Evolutionary conservation across 768 basidiomycete species (phyloP).

Genomic region (Mycena indigotica): DNA sequence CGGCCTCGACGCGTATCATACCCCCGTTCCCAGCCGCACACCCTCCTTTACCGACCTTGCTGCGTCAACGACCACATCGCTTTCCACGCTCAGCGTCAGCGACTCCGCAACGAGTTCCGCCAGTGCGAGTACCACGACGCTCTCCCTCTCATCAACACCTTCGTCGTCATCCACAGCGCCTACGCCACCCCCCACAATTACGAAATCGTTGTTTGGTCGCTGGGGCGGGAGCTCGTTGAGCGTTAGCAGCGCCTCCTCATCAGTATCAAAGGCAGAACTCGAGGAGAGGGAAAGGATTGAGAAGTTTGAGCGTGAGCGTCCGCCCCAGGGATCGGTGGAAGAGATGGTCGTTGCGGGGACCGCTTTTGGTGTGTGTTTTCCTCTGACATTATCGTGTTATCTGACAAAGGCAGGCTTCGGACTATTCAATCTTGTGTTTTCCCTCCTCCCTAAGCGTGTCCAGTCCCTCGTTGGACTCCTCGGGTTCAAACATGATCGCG

Average conservation of each 20-base stretch:
- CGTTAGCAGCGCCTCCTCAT: slow-evolving; percentile 21
- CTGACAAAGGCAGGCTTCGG: slow-evolving; percentile 47
- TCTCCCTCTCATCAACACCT: slow-evolving; percentile 27
- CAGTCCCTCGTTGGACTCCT: slow-evolving; percentile 74
- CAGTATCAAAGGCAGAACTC: neutral
- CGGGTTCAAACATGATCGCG: slow-evolving; percentile 74
- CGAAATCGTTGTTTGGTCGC: slow-evolving; percentile 35
- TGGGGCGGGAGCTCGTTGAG: slow-evolving; percentile 33
- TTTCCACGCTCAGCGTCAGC: slow-evolving; percentile 24
- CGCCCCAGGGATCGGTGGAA: slow-evolving; percentile 61
- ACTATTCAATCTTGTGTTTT: slow-evolving; percentile 80
- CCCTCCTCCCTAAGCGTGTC: slow-evolving; percentile 68
- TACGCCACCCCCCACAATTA: neutral
- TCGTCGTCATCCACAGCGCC: slow-evolving; percentile 17
- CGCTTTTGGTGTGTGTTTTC: slow-evolving; percentile 64
- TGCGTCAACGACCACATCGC: neutral
- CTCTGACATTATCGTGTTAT: neutral
- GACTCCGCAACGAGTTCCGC: slow-evolving; percentile 12
- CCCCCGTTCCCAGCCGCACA: slow-evolving; percentile 36
- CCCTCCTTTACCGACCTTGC: slow-evolving; percentile 18
- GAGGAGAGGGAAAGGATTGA: slow-evolving; percentile 14
- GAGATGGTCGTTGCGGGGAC: slow-evolving; percentile 74
- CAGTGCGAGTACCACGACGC: slow-evolving; percentile 4
- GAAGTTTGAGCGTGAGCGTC: slow-evolving; percentile 18
- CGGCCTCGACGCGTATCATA: slow-evolving; percentile 50